Evolutionary conservation across 768 basidiomycete genomes (phyloP).

Genomic region (Serpula lacrymans): DNA sequence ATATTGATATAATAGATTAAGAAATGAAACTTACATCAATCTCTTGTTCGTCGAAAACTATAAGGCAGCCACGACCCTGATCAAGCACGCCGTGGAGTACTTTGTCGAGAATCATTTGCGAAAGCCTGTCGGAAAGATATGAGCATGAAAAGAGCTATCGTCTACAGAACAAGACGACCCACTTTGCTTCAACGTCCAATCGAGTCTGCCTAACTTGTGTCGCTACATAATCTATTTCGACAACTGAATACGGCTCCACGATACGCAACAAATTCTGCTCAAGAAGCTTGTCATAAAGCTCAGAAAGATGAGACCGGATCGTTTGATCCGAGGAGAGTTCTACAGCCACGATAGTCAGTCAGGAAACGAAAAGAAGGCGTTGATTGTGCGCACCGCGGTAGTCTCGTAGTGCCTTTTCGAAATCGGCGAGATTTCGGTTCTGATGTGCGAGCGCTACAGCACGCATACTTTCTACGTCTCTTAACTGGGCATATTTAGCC

Average conservation of each 20-base stretch:
- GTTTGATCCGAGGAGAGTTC: conserved; percentile 95
- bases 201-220: conserved; percentile 81
- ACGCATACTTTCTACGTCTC: conserved; percentile 95
- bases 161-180: conserved; percentile 23
- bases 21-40: conserved; percentile 61
- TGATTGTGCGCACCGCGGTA: conserved; percentile 36
- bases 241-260: conserved; percentile 92
- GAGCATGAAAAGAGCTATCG: too few relatives aligned
- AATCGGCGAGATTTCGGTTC: conserved; percentile 83
- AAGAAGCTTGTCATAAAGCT: conserved; percentile 92
- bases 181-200: conserved; percentile 91
- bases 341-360: conserved; percentile 25
- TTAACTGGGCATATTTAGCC: conserved; percentile 77
- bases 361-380: neutral
- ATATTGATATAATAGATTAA: conserved; percentile 2
- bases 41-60: conserved; percentile 87
- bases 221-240: conserved; percentile 90
- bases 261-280: conserved; percentile 95
- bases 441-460: conserved; percentile 93
- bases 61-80: conserved; percentile 86
- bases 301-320: conserved; percentile 90
- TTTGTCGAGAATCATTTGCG: conserved; percentile 98
- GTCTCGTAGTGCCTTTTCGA: conserved; percentile 82
- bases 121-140: conserved; percentile 53
- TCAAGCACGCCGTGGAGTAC: conserved; percentile 94